Percentiles rank a stretch among this genome's conserved stretches.
phyloP scores from a whole-genome alignment of 768 basidiomycete genomes.

The Chiua virens region DNA sequence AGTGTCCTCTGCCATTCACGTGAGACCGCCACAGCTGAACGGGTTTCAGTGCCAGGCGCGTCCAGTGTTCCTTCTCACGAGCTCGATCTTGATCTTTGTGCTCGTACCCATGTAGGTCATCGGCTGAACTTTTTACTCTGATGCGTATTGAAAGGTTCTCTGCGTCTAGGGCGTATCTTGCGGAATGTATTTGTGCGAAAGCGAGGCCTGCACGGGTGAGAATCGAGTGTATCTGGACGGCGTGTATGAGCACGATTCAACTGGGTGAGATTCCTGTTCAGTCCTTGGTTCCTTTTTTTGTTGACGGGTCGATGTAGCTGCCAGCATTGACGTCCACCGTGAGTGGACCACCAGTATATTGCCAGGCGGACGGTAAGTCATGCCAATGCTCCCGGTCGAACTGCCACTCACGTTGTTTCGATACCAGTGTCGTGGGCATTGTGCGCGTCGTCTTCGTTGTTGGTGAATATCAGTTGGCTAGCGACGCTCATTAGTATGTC shows the following conservation, averaged over 20 bases:
- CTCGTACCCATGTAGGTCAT: constrained; percentile 33
- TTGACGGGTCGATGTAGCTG: constrained; percentile 35
- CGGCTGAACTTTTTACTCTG: neutral
- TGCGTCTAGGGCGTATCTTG: constrained; percentile 30
- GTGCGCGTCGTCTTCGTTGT: constrained; percentile 48
- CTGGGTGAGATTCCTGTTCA: constrained; percentile 40
- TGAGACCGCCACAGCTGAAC: neutral
- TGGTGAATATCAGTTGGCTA: constrained; percentile 51
- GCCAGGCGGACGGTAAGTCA: constrained; percentile 35
- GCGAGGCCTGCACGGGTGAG: constrained; percentile 43
- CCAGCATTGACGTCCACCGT: constrained; percentile 49
- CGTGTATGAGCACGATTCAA: constrained; percentile 47
- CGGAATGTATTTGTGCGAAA: constrained; percentile 36
- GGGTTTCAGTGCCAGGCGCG: constrained; percentile 43
- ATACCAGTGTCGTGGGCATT: constrained; percentile 39
- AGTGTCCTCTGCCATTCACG: constrained; percentile 7
- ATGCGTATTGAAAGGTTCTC: neutral
- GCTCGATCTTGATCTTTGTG: constrained; percentile 37
- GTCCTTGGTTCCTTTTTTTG: neutral
- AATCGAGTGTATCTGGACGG: constrained; percentile 60
- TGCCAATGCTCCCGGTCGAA: neutral
- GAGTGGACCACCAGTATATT: constrained; percentile 40
- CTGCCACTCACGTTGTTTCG: constrained; percentile 5
- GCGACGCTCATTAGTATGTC: constrained; percentile 46
- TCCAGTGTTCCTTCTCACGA: constrained; percentile 50